A percentile compares a stretch with the other conserved stretches of the same genome.
phyloP scores from a whole-genome alignment of 495 filamentous ascomycete genomes.

The Podospora anserina region DNA sequence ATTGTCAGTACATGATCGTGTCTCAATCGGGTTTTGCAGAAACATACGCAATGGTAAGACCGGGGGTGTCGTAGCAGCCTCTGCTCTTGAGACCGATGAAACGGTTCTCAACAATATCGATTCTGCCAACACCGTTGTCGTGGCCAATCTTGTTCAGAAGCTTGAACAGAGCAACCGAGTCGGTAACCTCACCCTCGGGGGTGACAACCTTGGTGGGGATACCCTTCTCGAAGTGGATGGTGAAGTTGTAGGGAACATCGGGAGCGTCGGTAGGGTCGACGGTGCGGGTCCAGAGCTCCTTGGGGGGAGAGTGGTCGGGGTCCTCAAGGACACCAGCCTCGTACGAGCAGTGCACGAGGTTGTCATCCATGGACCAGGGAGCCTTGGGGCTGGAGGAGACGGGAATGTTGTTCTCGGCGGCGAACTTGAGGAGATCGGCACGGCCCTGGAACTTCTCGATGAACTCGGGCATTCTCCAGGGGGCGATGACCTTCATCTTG shows the following conservation, averaged over 20 bases:
- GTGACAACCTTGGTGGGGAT: constrained; percentile 63
- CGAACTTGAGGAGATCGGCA: constrained; percentile 86
- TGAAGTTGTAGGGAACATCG: constrained; percentile 71
- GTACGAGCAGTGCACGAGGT: constrained; percentile 87
- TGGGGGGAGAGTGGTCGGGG: constrained; percentile 60
- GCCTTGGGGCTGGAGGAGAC: constrained; percentile 79
- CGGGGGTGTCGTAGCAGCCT: constrained; percentile 84
- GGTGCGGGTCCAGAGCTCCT: constrained; percentile 84
- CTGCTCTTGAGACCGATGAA: constrained; percentile 66
- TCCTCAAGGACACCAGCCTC: constrained; percentile 81
- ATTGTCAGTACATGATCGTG: not conserved
- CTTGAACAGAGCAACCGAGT: constrained; percentile 75
- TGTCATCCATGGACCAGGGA: constrained; percentile 86
- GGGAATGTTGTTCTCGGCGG: constrained; percentile 71
- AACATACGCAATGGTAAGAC: constrained; percentile 16
- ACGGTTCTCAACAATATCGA: constrained; percentile 79
- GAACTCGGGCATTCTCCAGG: constrained; percentile 84
- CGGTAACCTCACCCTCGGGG: constrained; percentile 63
- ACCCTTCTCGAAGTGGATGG: constrained; percentile 79
- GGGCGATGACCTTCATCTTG: constrained; percentile 79
- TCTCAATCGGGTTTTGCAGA: not conserved
- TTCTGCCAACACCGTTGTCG: constrained; percentile 75
- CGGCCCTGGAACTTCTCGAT: constrained; percentile 78
- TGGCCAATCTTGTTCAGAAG: constrained; percentile 74
- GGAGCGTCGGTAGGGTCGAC: constrained; percentile 73